These are phyloP conservation scores for Coemansia sp. DNA, from an alignment of 192 early-diverging fungal genomes.

Conservation along the genomic window DNA sequence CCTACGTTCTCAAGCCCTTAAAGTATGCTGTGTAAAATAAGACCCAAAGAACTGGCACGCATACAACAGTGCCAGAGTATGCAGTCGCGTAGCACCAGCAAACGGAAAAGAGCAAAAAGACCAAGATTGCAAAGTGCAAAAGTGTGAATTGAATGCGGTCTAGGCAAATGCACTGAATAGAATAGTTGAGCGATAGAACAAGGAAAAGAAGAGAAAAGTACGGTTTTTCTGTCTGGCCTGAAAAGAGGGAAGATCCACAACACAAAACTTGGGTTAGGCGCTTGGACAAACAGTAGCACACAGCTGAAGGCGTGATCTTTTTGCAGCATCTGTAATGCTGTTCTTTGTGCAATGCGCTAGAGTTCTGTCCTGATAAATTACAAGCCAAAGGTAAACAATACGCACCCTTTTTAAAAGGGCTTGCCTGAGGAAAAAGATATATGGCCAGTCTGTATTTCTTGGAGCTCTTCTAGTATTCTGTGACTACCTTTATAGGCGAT, in stretches of 20 bases:
- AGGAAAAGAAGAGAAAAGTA: background rate
- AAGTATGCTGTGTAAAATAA: background rate
- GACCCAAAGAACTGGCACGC: background rate
- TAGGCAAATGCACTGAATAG: background rate
- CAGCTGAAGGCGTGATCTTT: background rate
- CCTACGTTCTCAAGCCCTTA: background rate
- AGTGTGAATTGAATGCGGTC: background rate
- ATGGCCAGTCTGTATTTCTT: no score
- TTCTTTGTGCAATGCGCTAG: background rate
- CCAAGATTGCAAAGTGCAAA: background rate
- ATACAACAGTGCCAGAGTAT: background rate
- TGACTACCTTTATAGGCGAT: no score
- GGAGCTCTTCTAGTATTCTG: no score
- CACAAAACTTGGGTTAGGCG: background rate
- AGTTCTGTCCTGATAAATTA: no score
- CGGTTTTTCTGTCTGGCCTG: background rate
- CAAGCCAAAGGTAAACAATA: no score
- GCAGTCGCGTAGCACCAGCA: background rate
- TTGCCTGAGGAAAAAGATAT: no score
- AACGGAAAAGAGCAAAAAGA: background rate
- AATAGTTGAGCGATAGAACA: background rate
- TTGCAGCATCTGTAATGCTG: background rate
- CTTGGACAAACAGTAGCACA: background rate
- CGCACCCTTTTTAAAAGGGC: no score
- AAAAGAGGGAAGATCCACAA: constrained; percentile 1